Percentiles rank a stretch among this genome's conserved stretches.
These are phyloP conservation scores for Gastrolobium bilobum DNA, from an alignment of 306 rosid genomes.

Conservation along the genomic window DNA sequence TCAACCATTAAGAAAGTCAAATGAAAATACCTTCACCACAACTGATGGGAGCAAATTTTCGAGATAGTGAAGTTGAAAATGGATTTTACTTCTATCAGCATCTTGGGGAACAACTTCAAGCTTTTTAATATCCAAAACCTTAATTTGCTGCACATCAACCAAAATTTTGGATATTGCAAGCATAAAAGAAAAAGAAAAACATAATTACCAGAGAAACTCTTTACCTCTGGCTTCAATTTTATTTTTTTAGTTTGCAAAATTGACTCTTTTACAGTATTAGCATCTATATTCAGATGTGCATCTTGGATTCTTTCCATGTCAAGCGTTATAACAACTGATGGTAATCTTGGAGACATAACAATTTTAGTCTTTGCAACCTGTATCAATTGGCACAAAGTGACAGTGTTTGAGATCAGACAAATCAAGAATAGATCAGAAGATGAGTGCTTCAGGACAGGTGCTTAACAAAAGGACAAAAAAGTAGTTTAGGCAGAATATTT, in stretches of 20 bases:
- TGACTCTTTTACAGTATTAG: constrained; percentile 76
- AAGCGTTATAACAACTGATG: constrained; percentile 68
- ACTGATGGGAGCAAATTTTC: constrained; percentile 76
- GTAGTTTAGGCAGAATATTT: constrained; percentile 1
- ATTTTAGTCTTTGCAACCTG: constrained; percentile 85
- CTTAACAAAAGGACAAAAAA: constrained; percentile 33
- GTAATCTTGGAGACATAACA: constrained; percentile 66
- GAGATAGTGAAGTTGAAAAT: constrained; percentile 76
- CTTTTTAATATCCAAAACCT: constrained; percentile 70
- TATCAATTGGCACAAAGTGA: constrained; percentile 35
- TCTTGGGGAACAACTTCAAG: constrained; percentile 70
- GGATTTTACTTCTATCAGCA: constrained; percentile 72
- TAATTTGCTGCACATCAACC: constrained; percentile 74
- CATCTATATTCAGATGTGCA: constrained; percentile 75
- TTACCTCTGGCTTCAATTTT: constrained; percentile 85
- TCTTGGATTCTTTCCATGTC: constrained; percentile 76
- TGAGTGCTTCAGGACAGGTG: neutral
- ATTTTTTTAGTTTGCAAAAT: constrained; percentile 73
- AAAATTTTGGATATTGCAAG: constrained; percentile 41
- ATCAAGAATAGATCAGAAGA: constrained; percentile 12
- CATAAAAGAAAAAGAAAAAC: constrained; percentile 36
- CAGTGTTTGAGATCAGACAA: neutral
- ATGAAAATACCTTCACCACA: constrained; percentile 71
- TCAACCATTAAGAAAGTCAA: constrained; percentile 29
- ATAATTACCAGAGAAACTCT: constrained; percentile 39